Conservation (phyloP, 176 grass and related monocot genomes). For the Tuctoria greenei region DNA sequence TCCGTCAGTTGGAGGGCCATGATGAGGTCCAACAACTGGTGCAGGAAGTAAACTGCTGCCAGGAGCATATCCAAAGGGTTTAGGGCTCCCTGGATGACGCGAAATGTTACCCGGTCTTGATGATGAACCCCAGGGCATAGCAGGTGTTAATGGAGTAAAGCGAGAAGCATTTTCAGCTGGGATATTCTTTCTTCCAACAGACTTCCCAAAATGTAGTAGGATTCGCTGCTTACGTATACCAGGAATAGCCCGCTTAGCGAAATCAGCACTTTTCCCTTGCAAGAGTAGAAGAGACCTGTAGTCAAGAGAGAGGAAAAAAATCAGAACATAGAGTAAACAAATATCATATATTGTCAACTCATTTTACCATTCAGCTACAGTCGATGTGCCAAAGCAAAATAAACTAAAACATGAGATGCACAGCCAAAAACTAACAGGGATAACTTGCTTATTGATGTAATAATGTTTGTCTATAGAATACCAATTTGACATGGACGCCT, state of each 20-base stretch:
- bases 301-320: neutral
- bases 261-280: constrained; percentile 68
- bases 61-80: constrained; percentile 46
- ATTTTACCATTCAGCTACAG: neutral
- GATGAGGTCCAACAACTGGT: constrained; percentile 40
- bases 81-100: constrained; percentile 43
- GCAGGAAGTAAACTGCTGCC: constrained; percentile 38
- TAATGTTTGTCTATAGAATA: neutral
- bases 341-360: neutral
- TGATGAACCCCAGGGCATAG: constrained; percentile 46
- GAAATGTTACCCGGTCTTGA: constrained; percentile 47
- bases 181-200: constrained; percentile 45
- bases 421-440: neutral
- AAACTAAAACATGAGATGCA: neutral
- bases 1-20: constrained; percentile 42
- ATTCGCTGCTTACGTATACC: constrained; percentile 49
- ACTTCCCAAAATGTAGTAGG: constrained; percentile 72
- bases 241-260: constrained; percentile 70
- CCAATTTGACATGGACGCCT: neutral
- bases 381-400: neutral
- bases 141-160: constrained; percentile 33
- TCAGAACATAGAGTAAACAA: constrained; percentile 19
- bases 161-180: constrained; percentile 31
- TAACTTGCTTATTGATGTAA: neutral
- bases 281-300: constrained; percentile 66